Conservation (phyloP, 768 basidiomycete species). For the Tricholoma sp. region DNA sequence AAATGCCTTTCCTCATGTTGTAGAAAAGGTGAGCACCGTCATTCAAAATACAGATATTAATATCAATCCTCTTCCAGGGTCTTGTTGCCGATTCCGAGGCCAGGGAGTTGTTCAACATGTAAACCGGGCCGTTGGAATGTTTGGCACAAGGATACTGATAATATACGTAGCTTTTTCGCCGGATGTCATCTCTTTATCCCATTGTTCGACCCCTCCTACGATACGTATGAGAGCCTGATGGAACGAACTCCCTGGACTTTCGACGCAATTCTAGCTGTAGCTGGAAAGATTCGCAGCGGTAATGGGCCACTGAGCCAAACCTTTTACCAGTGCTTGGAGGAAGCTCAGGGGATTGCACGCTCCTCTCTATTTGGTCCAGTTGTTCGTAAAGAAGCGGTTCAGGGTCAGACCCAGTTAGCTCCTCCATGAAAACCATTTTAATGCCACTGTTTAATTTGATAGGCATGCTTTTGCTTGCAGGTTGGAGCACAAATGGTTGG, state of each 20-base stretch:
- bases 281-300: slow-evolving; percentile 87
- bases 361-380: slow-evolving; percentile 92
- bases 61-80: slow-evolving; percentile 43
- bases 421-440: slow-evolving; percentile 9
- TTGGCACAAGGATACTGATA: slow-evolving; percentile 26
- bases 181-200: slow-evolving; percentile 97
- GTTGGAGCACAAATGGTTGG: slow-evolving; percentile 95
- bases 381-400: slow-evolving; percentile 91
- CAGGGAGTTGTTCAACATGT: slow-evolving; percentile 90
- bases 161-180: slow-evolving; percentile 77
- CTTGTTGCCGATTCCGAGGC: slow-evolving; percentile 84
- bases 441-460: slow-evolving; percentile 13
- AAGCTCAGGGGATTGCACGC: slow-evolving; percentile 93
- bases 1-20: slow-evolving; percentile 84
- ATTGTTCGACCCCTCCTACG: slow-evolving; percentile 87
- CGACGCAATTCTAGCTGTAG: slow-evolving; percentile 88
- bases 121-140: slow-evolving; percentile 29
- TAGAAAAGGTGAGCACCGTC: slow-evolving; percentile 61
- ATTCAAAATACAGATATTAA: slow-evolving; percentile 2
- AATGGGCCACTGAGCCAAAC: slow-evolving; percentile 80
- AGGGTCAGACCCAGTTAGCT: slow-evolving; percentile 48
- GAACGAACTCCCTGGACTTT: slow-evolving; percentile 96
- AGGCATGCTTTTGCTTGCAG: slow-evolving; percentile 90
- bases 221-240: slow-evolving; percentile 88
- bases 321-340: slow-evolving; percentile 88